Conservation (phyloP, 768 basidiomycete genomes). For the Macrolepiota fuliginosa region DNA sequence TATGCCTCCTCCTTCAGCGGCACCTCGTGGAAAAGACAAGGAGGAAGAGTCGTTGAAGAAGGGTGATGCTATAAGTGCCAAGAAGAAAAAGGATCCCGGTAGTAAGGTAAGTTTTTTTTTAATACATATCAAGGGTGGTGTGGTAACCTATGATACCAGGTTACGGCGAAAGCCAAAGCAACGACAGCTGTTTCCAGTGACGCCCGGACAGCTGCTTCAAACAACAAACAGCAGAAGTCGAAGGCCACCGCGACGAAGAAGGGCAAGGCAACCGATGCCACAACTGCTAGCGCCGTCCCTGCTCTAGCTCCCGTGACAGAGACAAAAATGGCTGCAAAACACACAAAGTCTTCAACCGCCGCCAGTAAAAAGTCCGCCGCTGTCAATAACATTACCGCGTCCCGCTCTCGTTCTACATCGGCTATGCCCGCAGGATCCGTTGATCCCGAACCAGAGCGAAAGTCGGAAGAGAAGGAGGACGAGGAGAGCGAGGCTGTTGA, state of each 20-base stretch:
- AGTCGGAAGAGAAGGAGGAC: conserved; percentile 41
- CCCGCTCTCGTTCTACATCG: conserved; percentile 71
- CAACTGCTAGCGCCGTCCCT: conserved; percentile 14
- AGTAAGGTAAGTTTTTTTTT: conserved; percentile 33
- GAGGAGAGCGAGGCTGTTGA: conserved; percentile 56
- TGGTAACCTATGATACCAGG: conserved; percentile 11
- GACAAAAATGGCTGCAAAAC: conserved; percentile 25
- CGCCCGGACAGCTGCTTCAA: conserved; percentile 14
- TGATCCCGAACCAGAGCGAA: conserved; percentile 33
- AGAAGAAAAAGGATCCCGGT: conserved; percentile 37
- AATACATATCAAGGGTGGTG: background rate
- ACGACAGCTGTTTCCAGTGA: conserved; percentile 19
- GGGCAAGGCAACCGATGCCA: background rate
- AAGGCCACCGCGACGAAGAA: conserved; percentile 5
- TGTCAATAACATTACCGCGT: conserved; percentile 26
- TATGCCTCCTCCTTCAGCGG: conserved; percentile 53
- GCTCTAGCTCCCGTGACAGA: conserved; percentile 13
- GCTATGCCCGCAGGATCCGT: conserved; percentile 51
- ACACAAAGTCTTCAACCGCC: conserved; percentile 11
- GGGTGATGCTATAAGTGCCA: conserved; percentile 20
- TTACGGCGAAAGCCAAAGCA: conserved; percentile 20
- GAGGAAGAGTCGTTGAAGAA: conserved; percentile 22
- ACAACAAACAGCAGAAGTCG: conserved; percentile 2
- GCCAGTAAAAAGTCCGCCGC: conserved; percentile 17
- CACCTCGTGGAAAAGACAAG: conserved; percentile 28